Conservation (phyloP, 345 rosid species). For the Firmiana major region DNA sequence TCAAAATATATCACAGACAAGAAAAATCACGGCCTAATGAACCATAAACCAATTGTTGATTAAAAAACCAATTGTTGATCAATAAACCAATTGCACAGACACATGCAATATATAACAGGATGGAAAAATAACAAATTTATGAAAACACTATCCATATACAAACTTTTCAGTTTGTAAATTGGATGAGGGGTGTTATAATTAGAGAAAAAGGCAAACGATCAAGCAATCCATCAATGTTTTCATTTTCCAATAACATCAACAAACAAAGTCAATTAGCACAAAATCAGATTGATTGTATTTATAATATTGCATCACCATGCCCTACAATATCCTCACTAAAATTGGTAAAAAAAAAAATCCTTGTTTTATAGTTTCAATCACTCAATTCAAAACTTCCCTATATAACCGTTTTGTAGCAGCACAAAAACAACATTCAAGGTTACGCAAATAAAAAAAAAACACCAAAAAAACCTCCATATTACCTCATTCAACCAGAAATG, state of each 20-base stretch:
- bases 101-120: background rate
- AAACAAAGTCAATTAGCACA: background rate
- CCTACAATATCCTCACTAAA: background rate
- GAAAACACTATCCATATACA: background rate
- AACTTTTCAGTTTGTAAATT: background rate
- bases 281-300: background rate
- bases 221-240: background rate
- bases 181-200: background rate
- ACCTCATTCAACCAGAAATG: slow-evolving; percentile 99
- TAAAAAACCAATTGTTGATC: background rate
- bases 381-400: background rate
- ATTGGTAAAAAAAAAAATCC: background rate
- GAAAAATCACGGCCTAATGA: background rate
- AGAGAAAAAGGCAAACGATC: background rate
- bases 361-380: background rate
- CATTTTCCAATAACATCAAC: background rate
- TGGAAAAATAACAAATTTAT: background rate
- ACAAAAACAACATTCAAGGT: background rate
- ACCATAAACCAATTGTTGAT: background rate
- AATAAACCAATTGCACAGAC: background rate
- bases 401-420: background rate
- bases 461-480: background rate
- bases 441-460: background rate
- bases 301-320: background rate
- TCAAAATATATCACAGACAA: background rate